These are phyloP conservation scores for Grosmannia clavigera DNA, from an alignment of 2,329 filamentous ascomycete species.

Conservation along the genomic window DNA sequence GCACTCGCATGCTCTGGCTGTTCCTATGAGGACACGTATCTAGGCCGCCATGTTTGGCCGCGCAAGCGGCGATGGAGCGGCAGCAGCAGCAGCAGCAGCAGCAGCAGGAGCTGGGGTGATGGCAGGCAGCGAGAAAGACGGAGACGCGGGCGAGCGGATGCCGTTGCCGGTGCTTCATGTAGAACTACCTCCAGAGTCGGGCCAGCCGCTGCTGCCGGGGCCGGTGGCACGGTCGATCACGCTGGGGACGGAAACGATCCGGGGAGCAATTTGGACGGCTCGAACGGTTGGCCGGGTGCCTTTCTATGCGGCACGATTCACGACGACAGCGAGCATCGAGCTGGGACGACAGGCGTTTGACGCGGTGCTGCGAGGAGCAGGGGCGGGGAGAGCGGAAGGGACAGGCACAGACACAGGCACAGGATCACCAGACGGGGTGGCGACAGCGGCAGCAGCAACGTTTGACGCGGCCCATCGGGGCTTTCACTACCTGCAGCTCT, in stretches of 20 bases:
- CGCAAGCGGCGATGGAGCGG: neutral
- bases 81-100: neutral
- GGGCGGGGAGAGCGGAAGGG: neutral
- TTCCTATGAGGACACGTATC: neutral
- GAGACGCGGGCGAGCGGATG: neutral
- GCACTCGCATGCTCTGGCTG: neutral
- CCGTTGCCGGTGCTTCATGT: neutral
- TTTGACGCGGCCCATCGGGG: slow-evolving; percentile 10
- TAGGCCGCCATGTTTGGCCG: neutral
- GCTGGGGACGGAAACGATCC: slow-evolving; percentile 46
- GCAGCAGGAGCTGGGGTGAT: neutral
- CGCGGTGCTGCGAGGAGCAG: slow-evolving; percentile 29
- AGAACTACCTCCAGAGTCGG: neutral
- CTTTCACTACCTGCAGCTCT: slow-evolving; percentile 11
- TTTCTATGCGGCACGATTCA: slow-evolving; percentile 40
- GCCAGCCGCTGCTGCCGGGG: slow-evolving; percentile 33
- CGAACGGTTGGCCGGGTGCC: slow-evolving; percentile 39
- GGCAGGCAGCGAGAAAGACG: neutral
- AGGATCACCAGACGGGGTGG: slow-evolving; percentile 15
- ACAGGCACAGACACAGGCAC: slow-evolving; percentile 3
- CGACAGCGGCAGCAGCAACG: slow-evolving; percentile 31
- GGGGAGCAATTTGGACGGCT: slow-evolving; percentile 41
- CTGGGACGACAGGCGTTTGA: slow-evolving; percentile 42
- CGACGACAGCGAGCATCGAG: slow-evolving; percentile 45
- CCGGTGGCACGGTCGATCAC: slow-evolving; percentile 47